phyloP scores from a whole-genome alignment of 208 protist genomes.

The Crithidia expoeki region DNA sequence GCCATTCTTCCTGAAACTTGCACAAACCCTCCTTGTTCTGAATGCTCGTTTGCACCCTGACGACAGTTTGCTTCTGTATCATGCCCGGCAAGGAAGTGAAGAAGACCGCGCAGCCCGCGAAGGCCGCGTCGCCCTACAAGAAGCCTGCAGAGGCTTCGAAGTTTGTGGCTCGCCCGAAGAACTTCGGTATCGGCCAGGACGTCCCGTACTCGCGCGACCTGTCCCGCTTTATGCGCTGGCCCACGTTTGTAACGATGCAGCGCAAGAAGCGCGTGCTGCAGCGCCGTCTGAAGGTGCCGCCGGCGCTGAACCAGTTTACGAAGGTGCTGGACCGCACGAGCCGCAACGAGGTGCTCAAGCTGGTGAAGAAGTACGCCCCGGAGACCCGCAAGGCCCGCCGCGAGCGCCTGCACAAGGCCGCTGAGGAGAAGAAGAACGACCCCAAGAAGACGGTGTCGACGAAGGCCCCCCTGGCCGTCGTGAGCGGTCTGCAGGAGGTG shows the following conservation, averaged over 20 bases:
- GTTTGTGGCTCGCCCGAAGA: conserved; percentile 86
- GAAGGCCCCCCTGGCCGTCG: conserved; percentile 92
- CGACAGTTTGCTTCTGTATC: not conserved
- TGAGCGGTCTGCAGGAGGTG: conserved; percentile 98
- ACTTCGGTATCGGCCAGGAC: conserved; percentile 94
- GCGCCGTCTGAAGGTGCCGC: conserved; percentile 97
- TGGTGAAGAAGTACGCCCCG: conserved; percentile 98
- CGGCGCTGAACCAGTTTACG: conserved; percentile 90
- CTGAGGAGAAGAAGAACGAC: conserved; percentile 93
- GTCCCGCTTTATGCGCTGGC: conserved; percentile 98
- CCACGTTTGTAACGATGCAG: conserved; percentile 98
- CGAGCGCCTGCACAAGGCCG: conserved; percentile 91
- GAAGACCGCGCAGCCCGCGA: conserved; percentile 69
- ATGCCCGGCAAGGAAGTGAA: conserved; percentile 91
- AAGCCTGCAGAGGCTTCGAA: conserved; percentile 60
- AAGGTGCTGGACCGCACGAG: conserved; percentile 94
- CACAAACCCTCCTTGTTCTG: too few species aligned
- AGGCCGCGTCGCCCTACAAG: conserved; percentile 85
- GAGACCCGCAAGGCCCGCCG: conserved; percentile 96
- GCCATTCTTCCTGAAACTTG: too few species aligned
- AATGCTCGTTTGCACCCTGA: too few species aligned
- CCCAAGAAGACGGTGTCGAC: conserved; percentile 76
- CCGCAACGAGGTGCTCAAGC: conserved; percentile 97
- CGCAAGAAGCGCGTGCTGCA: conserved; percentile 97
- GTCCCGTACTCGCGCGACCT: conserved; percentile 96